These are phyloP conservation scores for Alternaria solani DNA, from an alignment of 2,329 filamentous ascomycete genomes.

Conservation along the genomic window DNA sequence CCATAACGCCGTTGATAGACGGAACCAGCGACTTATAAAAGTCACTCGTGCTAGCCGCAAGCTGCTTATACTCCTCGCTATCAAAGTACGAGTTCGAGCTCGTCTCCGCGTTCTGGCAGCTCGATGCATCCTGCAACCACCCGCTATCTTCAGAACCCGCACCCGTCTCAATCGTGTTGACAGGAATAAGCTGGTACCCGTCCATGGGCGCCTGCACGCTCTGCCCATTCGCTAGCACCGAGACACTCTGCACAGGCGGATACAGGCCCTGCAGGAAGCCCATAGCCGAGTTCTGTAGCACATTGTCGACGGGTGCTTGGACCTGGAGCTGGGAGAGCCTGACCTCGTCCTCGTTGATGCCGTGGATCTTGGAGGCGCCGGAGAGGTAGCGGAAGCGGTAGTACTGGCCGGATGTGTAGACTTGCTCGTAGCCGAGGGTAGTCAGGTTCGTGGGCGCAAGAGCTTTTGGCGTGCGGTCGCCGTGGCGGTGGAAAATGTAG, in stretches of 20 bases:
- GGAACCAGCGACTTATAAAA: constrained; percentile 64
- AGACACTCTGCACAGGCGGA: constrained; percentile 68
- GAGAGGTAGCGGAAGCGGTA: constrained; percentile 80
- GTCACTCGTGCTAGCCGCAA: constrained; percentile 58
- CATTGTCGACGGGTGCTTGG: constrained; percentile 75
- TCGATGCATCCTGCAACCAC: constrained; percentile 67
- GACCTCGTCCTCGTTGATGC: constrained; percentile 72
- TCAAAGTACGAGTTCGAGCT: constrained; percentile 68
- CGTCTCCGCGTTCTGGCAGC: constrained; percentile 63
- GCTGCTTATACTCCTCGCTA: constrained; percentile 58
- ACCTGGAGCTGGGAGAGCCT: constrained; percentile 75
- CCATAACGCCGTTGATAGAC: constrained; percentile 62
- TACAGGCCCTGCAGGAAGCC: constrained; percentile 88
- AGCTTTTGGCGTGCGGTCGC: constrained; percentile 83
- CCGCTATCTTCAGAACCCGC: constrained; percentile 65
- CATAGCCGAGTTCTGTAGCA: constrained; percentile 80
- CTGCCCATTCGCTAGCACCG: constrained; percentile 76
- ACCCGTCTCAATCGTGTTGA: constrained; percentile 68
- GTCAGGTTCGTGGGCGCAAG: constrained; percentile 77
- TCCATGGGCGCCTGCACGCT: constrained; percentile 71
- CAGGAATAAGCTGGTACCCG: constrained; percentile 85
- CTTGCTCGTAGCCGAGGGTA: constrained; percentile 78
- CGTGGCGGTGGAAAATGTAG: constrained; percentile 90
- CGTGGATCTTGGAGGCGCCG: constrained; percentile 68
- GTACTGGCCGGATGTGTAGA: constrained; percentile 75